Evolutionary conservation across 2,329 filamentous ascomycete genomes (phyloP).

Genomic region (Pyricularia sp.): DNA sequence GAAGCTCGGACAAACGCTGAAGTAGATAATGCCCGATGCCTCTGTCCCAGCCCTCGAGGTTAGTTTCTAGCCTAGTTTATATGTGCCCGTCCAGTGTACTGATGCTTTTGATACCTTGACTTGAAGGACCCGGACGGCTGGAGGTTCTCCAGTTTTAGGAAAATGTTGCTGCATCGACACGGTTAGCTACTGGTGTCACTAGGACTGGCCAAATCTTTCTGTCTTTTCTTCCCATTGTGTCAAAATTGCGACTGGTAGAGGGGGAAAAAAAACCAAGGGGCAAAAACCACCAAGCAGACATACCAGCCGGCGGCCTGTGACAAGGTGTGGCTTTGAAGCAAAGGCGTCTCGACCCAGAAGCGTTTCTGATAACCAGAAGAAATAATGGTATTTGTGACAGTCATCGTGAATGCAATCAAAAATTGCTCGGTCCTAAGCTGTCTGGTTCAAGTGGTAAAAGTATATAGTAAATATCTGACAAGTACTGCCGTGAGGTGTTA

Average conservation of each 20-base stretch:
- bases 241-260: too few species aligned
- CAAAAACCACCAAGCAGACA: background rate
- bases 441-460: background rate
- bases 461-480: background rate
- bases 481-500: too few species aligned
- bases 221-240: background rate
- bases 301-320: conserved; percentile 8
- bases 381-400: background rate
- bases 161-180: conserved; percentile 44
- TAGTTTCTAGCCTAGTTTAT: background rate
- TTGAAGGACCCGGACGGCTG: conserved; percentile 84
- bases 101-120: conserved; percentile 34
- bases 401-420: background rate
- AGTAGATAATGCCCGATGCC: conserved; percentile 47
- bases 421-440: background rate
- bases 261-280: background rate
- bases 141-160: conserved; percentile 69
- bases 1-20: conserved; percentile 53
- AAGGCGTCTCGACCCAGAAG: background rate
- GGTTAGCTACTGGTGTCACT: background rate
- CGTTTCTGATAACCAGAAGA: background rate
- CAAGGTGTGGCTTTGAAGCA: background rate
- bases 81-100: background rate
- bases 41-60: conserved; percentile 15
- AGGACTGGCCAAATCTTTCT: background rate